Conservation (phyloP, 1,139 yeast species). For the Nakaseomyces sp. region DNA sequence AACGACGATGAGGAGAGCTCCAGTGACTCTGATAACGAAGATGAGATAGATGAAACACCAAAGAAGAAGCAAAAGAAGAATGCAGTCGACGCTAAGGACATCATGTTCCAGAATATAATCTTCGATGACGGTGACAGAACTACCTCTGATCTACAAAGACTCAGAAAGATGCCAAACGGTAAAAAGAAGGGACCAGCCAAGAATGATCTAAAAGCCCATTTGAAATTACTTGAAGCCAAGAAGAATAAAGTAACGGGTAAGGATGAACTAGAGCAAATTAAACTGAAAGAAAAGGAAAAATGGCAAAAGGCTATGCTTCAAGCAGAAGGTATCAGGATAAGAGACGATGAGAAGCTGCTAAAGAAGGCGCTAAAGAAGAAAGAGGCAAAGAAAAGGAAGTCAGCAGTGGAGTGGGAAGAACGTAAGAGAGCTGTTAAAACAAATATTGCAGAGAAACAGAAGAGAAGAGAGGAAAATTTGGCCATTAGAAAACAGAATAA, state of each 20-base stretch:
- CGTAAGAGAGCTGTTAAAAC: constrained; percentile 72
- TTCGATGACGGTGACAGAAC: constrained; percentile 77
- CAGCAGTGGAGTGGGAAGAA: constrained; percentile 81
- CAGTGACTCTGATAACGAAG: constrained; percentile 37
- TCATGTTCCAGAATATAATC: constrained; percentile 73
- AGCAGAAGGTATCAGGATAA: constrained; percentile 81
- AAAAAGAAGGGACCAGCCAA: constrained; percentile 73
- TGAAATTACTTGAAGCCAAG: constrained; percentile 64
- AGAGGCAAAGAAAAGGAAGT: constrained; percentile 68
- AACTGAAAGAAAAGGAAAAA: constrained; percentile 58
- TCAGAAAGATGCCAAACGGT: constrained; percentile 47
- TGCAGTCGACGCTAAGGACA: constrained; percentile 34
- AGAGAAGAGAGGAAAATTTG: constrained; percentile 84
- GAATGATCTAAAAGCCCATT: constrained; percentile 77
- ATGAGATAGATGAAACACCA: constrained; percentile 32
- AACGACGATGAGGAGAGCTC: constrained; percentile 34
- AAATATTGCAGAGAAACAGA: constrained; percentile 62
- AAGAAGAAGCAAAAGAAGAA: constrained; percentile 35
- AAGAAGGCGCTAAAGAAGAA: constrained; percentile 79
- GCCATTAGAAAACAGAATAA: constrained; percentile 73
- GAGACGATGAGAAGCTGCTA: constrained; percentile 82
- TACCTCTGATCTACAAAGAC: constrained; percentile 61
- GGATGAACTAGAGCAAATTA: constrained; percentile 55
- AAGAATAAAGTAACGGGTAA: constrained; percentile 53
- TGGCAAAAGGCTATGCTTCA: constrained; percentile 82